Percentiles rank a stretch among this genome's conserved stretches.
phyloP scores from a whole-genome alignment of 495 filamentous ascomycete genomes.

The Cercophora scortea region DNA sequence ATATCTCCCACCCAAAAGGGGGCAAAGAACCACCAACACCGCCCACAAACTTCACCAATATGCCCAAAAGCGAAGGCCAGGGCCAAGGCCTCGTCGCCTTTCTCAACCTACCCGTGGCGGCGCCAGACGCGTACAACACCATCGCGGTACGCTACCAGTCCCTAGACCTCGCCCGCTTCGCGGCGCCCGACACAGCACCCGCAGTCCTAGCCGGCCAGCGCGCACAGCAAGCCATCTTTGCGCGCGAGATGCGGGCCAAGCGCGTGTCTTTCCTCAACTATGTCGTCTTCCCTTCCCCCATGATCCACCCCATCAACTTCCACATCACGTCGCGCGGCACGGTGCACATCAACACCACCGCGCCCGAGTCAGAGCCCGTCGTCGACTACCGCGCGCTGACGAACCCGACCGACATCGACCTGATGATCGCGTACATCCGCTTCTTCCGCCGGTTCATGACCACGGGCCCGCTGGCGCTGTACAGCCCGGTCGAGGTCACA shows the following conservation, averaged over 20 bases:
- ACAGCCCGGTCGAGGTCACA: constrained; percentile 14
- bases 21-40: neutral
- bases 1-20: neutral
- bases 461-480: constrained; percentile 20
- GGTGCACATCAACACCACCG: constrained; percentile 30
- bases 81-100: constrained; percentile 27
- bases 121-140: constrained; percentile 17
- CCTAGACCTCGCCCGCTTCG: constrained; percentile 25
- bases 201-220: constrained; percentile 20
- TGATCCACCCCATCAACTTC: constrained; percentile 22
- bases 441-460: constrained; percentile 28
- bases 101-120: constrained; percentile 28
- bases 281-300: constrained; percentile 16
- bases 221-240: constrained; percentile 15
- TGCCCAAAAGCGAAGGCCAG: constrained; percentile 12
- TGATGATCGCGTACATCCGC: constrained; percentile 26
- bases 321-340: constrained; percentile 36
- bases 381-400: constrained; percentile 33
- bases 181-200: constrained; percentile 25
- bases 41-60: constrained; percentile 16
- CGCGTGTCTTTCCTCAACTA: constrained; percentile 24
- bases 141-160: constrained; percentile 28
- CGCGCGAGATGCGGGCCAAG: constrained; percentile 20
- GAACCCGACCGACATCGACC: constrained; percentile 34
- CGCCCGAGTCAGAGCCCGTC: constrained; percentile 27